Base-by-base conservation (phyloP, 257 asterid genomes). In the Rhazya stricta region DNA sequence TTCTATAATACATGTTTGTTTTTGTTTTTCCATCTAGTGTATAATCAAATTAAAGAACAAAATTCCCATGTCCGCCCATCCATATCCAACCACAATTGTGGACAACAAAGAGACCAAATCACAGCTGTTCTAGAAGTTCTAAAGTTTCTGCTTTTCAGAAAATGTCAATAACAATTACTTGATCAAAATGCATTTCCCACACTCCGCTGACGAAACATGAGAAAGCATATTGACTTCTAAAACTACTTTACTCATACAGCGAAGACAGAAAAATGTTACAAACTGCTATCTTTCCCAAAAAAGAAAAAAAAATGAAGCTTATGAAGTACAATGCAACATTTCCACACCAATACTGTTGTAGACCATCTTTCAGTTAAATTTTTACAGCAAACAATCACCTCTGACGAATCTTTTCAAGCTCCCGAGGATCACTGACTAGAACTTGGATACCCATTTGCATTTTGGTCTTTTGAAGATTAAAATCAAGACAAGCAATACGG, bases 401-500 rank as follows among this genome's bases (percentile, higher is more conserved):
- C 85, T 93, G 96, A 45, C 96, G 97, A 80, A 93, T 93, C 88
- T 89, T 93, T 74, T 93, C 98, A 83, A 93, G 90, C 90, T 93
- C 98, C 81, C 96, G 80, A 29, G 98, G 98, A 81, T 93, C 98
- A 76, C 85, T 87, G 79, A 93, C 97, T 51, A 93, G 84, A 72
- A 93, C 97, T 85, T 93, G 98, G 76, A 93, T 85, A n/a, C 98
- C 98, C 94, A 91, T 88, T 84, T 91, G 98, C 98, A 93, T 89
- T 85, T 93, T 93, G 11, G 96, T 88, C 86, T 83, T 93, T 53
- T 93, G 98, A 83, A 93, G 97, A 85, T 93, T 93, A 76, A 93
- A 91, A 80, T 93, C 98, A 25, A 93, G 98, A 83, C 97, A 93
- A 71, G 98, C 98, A 78, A 93, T 88, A 81, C 78, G 87, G 48